phyloP scores from a whole-genome alignment of 2,329 filamentous ascomycete species.

The Sphaerulina populicola region DNA sequence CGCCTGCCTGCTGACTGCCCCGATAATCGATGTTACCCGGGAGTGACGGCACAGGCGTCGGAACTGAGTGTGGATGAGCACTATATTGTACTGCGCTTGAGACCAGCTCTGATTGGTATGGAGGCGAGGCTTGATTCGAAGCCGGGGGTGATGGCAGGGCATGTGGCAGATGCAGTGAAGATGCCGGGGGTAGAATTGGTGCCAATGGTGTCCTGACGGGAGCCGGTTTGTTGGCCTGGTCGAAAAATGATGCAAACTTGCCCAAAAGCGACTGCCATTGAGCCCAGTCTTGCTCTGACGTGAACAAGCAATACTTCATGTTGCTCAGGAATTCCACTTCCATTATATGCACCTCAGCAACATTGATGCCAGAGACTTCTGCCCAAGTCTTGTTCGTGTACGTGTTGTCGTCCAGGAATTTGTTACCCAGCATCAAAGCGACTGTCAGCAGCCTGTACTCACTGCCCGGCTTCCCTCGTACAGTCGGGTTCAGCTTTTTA shows the following conservation, averaged over 20 bases:
- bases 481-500: slow-evolving; percentile 79
- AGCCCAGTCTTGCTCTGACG: slow-evolving; percentile 77
- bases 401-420: slow-evolving; percentile 97
- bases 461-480: slow-evolving; percentile 85
- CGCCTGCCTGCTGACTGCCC: slow-evolving; percentile 26
- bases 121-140: slow-evolving; percentile 46
- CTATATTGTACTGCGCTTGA: slow-evolving; percentile 37
- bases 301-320: slow-evolving; percentile 88
- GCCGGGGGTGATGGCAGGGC: slow-evolving; percentile 46
- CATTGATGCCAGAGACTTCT: slow-evolving; percentile 88
- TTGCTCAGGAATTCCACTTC: slow-evolving; percentile 99
- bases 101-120: slow-evolving; percentile 31
- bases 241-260: slow-evolving; percentile 75
- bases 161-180: slow-evolving; percentile 40
- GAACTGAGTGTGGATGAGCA: slow-evolving; percentile 30
- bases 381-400: slow-evolving; percentile 99
- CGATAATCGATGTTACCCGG: slow-evolving; percentile 31
- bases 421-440: slow-evolving; percentile 94
- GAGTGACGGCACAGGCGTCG: slow-evolving; percentile 39
- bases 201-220: slow-evolving; percentile 25
- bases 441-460: slow-evolving; percentile 90
- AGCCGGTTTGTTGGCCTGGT: slow-evolving; percentile 50
- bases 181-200: slow-evolving; percentile 41
- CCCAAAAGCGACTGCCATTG: slow-evolving; percentile 77
- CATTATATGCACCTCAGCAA: slow-evolving; percentile 96